Base-by-base conservation (phyloP, 139 green algal genomes). In the Micractinium sp. region DNA sequence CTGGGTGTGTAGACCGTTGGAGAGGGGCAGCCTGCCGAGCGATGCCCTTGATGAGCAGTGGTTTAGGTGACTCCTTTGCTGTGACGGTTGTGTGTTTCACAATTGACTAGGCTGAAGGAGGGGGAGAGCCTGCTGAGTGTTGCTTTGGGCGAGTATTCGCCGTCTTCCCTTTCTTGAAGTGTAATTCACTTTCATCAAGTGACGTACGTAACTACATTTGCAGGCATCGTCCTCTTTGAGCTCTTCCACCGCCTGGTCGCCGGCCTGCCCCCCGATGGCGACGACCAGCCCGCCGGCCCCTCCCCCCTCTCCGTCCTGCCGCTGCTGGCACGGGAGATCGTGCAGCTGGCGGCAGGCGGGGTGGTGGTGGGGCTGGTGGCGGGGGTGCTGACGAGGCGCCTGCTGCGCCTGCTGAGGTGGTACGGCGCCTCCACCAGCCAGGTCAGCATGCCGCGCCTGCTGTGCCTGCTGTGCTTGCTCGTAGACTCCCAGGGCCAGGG, bases 1-100 rank as follows among this genome's bases (percentile, higher is more conserved):
- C 16, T 67, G 60, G n/a, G n/a, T n/a, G n/a, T n/a, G n/a, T n/a
- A n/a, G n/a, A n/a, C n/a, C n/a, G n/a, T n/a, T 98, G 85, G 95
- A 98, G 92, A 93, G 95, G 0, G 96, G 98, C 92, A 94, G 91
- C 0, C 93, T 98, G 53, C 96, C 97, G 89, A 98, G 97, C 67
- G 96, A 98, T 77, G 95, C 95, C 0, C 93, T 91, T 0, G 93
- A 86, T 75, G 75, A 92, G 47, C 39, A 85, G n/a, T 56, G 5
- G 9, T 56, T 56, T 5, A 56, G 16, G 12, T 71, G 63, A 16
- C 19, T 31, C 14, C 16, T 71, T 25, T 23, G 19, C 7, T 71
- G 19, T 5, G 63, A 2, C 14, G 22, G 20, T 71, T 23, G n/a
- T 56, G 9, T 56, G 47, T 56, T 56, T 56, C 47, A 56, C 7